These are phyloP conservation scores for Candolleomyces aberdarensis DNA, from an alignment of 768 basidiomycete species.

Conservation along the genomic window DNA sequence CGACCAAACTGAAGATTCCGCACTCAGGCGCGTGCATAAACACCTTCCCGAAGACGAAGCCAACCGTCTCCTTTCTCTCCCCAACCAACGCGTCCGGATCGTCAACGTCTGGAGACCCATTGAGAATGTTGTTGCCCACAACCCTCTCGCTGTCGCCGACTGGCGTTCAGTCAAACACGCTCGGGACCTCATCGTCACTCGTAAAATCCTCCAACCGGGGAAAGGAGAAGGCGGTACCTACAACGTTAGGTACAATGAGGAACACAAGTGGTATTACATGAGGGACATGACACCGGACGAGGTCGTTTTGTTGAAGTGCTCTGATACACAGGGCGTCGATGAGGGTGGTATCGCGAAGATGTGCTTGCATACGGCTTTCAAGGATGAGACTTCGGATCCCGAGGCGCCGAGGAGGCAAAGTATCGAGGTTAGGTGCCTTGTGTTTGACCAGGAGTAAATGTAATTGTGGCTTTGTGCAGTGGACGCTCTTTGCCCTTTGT, in stretches of 20 bases:
- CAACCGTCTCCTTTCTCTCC: slow-evolving; percentile 24
- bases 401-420: slow-evolving; percentile 1
- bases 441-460: too few species aligned
- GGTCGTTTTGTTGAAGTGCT: slow-evolving; percentile 52
- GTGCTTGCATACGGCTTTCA: too few species aligned
- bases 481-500: too few species aligned
- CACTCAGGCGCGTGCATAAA: slow-evolving; percentile 33
- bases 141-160: slow-evolving; percentile 40
- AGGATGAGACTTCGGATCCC: too few species aligned
- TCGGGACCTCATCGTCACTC: slow-evolving; percentile 39
- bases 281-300: slow-evolving; percentile 46
- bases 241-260: slow-evolving; percentile 40
- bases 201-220: slow-evolving; percentile 35
- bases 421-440: too few species aligned
- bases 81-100: slow-evolving; percentile 39
- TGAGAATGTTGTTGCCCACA: slow-evolving; percentile 31
- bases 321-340: too few species aligned
- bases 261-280: slow-evolving; percentile 52
- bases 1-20: slow-evolving; percentile 36
- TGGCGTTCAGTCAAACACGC: slow-evolving; percentile 35
- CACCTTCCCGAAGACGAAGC: slow-evolving; percentile 37
- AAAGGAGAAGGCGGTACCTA: slow-evolving; percentile 50
- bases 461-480: too few species aligned
- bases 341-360: too few species aligned
- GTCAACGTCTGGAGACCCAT: slow-evolving; percentile 50